phyloP scores from a whole-genome alignment of 768 basidiomycete species.

The Suillus brevipes region DNA sequence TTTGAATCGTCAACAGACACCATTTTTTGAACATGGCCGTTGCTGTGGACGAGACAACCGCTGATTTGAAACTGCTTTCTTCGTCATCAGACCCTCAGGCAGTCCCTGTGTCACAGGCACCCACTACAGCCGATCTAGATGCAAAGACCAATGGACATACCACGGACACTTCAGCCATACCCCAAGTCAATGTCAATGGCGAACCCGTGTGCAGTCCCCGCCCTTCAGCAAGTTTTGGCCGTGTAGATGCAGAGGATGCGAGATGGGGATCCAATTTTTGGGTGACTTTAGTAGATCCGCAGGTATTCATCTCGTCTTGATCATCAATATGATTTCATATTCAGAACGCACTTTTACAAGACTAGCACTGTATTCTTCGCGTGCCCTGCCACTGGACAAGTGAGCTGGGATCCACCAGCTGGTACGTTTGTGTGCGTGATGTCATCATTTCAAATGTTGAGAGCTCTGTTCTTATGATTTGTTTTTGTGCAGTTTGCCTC shows the following conservation, averaged over 20 bases:
- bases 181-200: slow-evolving; percentile 37
- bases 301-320: slow-evolving; percentile 46
- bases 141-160: slow-evolving; percentile 14
- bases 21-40: background rate
- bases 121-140: slow-evolving; percentile 11
- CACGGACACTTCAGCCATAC: slow-evolving; percentile 24
- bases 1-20: background rate
- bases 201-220: slow-evolving; percentile 34
- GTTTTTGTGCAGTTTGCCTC: slow-evolving; percentile 61
- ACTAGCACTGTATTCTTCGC: slow-evolving; percentile 80
- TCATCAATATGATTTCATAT: slow-evolving; percentile 13
- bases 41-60: background rate
- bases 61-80: slow-evolving; percentile 21
- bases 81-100: slow-evolving; percentile 7
- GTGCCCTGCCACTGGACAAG: slow-evolving; percentile 88
- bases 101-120: slow-evolving; percentile 8
- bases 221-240: slow-evolving; percentile 27
- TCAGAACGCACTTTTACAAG: slow-evolving; percentile 28
- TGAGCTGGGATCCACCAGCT: slow-evolving; percentile 90
- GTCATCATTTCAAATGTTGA: slow-evolving; percentile 19
- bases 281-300: slow-evolving; percentile 91
- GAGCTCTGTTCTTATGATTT: slow-evolving; percentile 16
- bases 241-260: slow-evolving; percentile 39
- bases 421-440: slow-evolving; percentile 80
- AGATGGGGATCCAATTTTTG: slow-evolving; percentile 92